phyloP scores from a whole-genome alignment of 2,329 filamentous ascomycete species.

The Phialemonium atrogriseum region DNA sequence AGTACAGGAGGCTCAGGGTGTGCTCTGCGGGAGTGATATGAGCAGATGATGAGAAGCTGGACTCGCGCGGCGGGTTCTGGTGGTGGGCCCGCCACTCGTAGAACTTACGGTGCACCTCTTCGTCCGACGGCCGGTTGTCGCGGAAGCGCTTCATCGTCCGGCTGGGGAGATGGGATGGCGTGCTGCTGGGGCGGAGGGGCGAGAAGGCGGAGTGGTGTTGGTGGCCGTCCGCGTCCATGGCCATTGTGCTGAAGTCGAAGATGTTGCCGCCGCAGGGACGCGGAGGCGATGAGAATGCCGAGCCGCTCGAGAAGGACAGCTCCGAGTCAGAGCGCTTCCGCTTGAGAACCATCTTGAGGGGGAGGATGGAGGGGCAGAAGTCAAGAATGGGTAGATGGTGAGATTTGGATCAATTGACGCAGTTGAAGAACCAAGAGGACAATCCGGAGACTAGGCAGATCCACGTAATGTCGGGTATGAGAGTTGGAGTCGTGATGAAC shows the following conservation, averaged over 20 bases:
- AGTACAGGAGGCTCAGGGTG: conserved; percentile 50
- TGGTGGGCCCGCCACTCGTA: conserved; percentile 5
- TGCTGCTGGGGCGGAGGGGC: conserved; percentile 19
- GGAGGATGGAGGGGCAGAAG: too few species aligned
- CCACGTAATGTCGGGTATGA: too few species aligned
- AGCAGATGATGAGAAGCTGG: conserved; percentile 3
- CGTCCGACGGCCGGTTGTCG: conserved; percentile 48
- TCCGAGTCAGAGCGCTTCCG: conserved; percentile 57
- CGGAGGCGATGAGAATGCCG: conserved; percentile 32
- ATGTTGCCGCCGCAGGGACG: conserved; percentile 15
- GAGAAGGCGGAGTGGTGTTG: conserved; percentile 22
- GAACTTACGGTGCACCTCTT: conserved; percentile 45
- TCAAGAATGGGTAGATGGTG: too few species aligned
- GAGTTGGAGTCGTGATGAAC: too few species aligned
- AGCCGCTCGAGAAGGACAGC: conserved; percentile 36
- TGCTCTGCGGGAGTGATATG: conserved; percentile 33
- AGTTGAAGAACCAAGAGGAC: too few species aligned
- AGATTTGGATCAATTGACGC: too few species aligned
- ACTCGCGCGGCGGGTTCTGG: too few species aligned
- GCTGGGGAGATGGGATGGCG: conserved; percentile 39
- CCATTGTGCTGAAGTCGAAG: conserved; percentile 22
- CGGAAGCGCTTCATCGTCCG: conserved; percentile 56
- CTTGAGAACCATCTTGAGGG: conserved; percentile 44
- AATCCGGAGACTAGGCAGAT: too few species aligned
- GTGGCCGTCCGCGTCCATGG: conserved; percentile 22